Evolutionary conservation across 805 yeast species (phyloP).

Genomic region (Brettanomyces sp.): DNA sequence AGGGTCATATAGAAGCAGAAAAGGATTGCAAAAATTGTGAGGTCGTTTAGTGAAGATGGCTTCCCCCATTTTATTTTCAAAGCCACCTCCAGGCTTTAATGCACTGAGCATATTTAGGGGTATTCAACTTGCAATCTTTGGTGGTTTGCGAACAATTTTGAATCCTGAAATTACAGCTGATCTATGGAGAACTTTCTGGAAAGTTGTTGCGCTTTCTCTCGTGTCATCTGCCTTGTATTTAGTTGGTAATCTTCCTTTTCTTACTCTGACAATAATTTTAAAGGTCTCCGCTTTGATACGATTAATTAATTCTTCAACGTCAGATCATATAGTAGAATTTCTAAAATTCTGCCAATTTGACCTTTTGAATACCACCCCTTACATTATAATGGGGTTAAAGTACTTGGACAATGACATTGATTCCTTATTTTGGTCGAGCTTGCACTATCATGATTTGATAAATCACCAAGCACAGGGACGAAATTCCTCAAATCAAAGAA

Average conservation of each 20-base stretch:
- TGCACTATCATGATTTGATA: background rate
- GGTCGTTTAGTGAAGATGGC: background rate
- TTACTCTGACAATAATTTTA: background rate
- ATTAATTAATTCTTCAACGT: background rate
- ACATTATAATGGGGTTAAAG: background rate
- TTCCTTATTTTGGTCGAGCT: background rate
- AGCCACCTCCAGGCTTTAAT: conserved; percentile 2
- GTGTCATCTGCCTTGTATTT: background rate
- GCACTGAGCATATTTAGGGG: background rate
- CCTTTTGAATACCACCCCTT: background rate
- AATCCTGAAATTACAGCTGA: background rate
- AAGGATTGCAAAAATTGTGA: background rate
- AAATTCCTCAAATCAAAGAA: background rate
- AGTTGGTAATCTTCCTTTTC: background rate
- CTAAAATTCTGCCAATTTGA: background rate
- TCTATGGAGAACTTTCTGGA: background rate
- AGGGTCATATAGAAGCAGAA: background rate
- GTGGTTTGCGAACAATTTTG: background rate
- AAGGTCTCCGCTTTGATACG: background rate
- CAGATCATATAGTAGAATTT: background rate
- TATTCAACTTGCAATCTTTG: conserved; percentile 2
- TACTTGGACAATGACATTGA: conserved; percentile 1
- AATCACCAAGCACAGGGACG: background rate
- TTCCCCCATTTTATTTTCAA: conserved; percentile 1
- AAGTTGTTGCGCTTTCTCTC: background rate